Evolutionary conservation across 805 yeast genomes (phyloP).

Genomic region (Pichia membranifaciens): DNA sequence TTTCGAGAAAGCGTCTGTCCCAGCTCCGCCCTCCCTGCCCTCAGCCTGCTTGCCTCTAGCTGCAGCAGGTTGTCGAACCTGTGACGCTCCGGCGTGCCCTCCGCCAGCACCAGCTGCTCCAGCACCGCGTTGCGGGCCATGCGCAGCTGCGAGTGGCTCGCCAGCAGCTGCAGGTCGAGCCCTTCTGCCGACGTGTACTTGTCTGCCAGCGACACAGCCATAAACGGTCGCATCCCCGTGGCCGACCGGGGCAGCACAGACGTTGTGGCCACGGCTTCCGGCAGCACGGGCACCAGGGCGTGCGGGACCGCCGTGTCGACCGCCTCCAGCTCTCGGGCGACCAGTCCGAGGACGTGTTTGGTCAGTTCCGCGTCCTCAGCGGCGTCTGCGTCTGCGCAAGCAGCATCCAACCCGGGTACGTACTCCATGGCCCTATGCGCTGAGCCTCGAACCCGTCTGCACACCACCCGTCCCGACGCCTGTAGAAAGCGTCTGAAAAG

Average conservation of each 20-base stretch:
- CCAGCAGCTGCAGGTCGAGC: conserved; percentile 13
- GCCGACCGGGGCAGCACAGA: background rate
- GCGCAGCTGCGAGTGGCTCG: conserved; percentile 15
- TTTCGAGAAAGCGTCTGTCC: conserved; percentile 18
- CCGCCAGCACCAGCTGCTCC: too few relatives aligned
- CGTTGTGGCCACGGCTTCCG: background rate
- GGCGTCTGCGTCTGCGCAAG: too few relatives aligned
- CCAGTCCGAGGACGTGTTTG: background rate
- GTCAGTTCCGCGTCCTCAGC: background rate
- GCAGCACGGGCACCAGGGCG: background rate
- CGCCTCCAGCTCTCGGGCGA: background rate
- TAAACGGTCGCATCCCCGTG: background rate
- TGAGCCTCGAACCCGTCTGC: background rate
- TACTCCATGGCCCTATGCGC: background rate
- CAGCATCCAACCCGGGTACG: background rate
- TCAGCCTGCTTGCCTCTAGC: too few relatives aligned
- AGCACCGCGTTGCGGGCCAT: too few relatives aligned
- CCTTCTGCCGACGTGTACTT: conserved; percentile 10
- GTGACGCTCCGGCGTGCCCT: too few relatives aligned
- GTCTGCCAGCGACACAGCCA: conserved; percentile 1
- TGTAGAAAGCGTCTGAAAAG: too few relatives aligned
- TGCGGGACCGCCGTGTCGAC: background rate
- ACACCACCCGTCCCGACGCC: background rate
- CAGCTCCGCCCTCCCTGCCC: background rate
- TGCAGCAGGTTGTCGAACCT: too few relatives aligned